Evolutionary conservation across 495 filamentous ascomycete species (phyloP).

Genomic region (Tuber borchii): DNA sequence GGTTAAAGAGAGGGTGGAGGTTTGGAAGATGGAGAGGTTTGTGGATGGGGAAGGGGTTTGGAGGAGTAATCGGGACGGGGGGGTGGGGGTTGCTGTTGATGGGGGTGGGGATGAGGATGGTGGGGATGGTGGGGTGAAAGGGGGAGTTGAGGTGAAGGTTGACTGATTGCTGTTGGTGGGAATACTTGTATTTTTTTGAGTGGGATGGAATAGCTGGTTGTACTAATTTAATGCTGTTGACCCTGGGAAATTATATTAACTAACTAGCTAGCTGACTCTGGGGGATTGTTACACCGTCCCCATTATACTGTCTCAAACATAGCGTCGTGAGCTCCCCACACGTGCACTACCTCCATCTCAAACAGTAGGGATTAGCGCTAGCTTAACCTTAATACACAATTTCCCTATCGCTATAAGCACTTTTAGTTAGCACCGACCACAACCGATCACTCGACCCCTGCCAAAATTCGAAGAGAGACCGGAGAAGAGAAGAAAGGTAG

Average conservation of each 20-base stretch:
- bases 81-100: too few species aligned
- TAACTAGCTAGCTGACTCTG: too few species aligned
- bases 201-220: too few species aligned
- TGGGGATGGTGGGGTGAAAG: conserved; percentile 40
- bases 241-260: too few species aligned
- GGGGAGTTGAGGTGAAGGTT: conserved; percentile 45
- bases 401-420: conserved; percentile 10
- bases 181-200: too few species aligned
- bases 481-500: background rate
- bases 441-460: background rate
- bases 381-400: conserved; percentile 23
- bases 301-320: too few species aligned
- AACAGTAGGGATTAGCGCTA: conserved; percentile 10
- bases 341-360: background rate
- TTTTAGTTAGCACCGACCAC: background rate
- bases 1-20: conserved; percentile 78
- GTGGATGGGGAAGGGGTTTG: conserved; percentile 66
- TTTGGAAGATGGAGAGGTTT: conserved; percentile 96
- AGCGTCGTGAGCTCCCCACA: too few species aligned
- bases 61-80: conserved; percentile 91
- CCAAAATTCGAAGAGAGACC: background rate
- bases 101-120: too few species aligned
- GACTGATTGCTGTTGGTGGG: background rate
- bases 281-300: too few species aligned
- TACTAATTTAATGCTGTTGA: too few species aligned